These are phyloP conservation scores for Staphylotrichum tortipilum DNA, from an alignment of 495 filamentous ascomycete species.

Conservation along the genomic window DNA sequence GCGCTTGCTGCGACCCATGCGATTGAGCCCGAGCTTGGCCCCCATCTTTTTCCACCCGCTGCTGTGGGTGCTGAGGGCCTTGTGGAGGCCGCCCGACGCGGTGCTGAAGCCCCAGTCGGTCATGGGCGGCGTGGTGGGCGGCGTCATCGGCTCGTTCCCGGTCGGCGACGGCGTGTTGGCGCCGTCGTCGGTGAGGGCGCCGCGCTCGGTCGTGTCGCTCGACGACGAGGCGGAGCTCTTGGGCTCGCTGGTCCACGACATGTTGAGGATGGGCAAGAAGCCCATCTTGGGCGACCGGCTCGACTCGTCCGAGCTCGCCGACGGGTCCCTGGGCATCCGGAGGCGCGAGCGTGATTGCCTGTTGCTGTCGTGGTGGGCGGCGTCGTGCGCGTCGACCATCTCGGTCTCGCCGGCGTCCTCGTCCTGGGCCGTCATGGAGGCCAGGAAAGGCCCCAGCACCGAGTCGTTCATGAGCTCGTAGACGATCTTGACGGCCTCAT, in stretches of 20 bases:
- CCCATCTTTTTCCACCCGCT: conserved; percentile 81
- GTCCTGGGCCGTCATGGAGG: conserved; percentile 39
- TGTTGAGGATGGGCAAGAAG: conserved; percentile 37
- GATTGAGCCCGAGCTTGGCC: conserved; percentile 63
- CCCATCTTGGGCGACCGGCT: conserved; percentile 35
- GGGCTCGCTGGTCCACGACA: conserved; percentile 27
- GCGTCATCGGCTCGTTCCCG: conserved; percentile 68
- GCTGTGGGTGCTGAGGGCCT: conserved; percentile 42
- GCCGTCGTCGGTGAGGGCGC: conserved; percentile 42
- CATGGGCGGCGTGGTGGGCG: conserved; percentile 75
- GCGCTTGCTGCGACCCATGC: conserved; percentile 40
- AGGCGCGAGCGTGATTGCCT: conserved; percentile 33
- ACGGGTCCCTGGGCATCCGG: conserved; percentile 28
- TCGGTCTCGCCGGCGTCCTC: conserved; percentile 21
- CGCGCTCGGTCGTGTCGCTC: conserved; percentile 26
- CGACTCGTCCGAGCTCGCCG: conserved; percentile 24
- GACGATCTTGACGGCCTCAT: conserved; percentile 82
- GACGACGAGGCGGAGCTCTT: conserved; percentile 34
- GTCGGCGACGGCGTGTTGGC: conserved; percentile 43
- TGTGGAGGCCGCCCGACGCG: conserved; percentile 43
- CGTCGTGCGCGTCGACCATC: conserved; percentile 29
- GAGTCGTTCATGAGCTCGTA: conserved; percentile 97
- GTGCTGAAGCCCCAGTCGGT: conserved; percentile 47
- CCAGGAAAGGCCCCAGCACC: conserved; percentile 75
- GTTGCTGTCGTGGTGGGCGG: too few relatives aligned